Base-by-base conservation (phyloP, 176 grass and related monocot genomes). In the Avena eriantha region DNA sequence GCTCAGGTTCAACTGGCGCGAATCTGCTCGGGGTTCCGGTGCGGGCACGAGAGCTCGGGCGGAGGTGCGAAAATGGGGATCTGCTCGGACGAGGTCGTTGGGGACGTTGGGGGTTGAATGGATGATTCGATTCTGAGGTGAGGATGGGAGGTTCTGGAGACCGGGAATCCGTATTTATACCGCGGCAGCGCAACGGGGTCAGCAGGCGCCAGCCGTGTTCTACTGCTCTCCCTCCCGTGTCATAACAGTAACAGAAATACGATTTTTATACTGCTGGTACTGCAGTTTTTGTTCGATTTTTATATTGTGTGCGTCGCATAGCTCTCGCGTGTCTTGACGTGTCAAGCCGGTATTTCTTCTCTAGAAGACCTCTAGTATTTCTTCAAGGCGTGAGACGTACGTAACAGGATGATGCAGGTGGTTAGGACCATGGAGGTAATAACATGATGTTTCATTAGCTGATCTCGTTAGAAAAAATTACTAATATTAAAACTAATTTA, bases 11-110 rank as follows among this genome's bases (percentile, higher is more conserved):
- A 31, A 46, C 18, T 12, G 0, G 78, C 34, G 36, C 11, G 54
- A 73, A 86, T 46, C 57, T 14, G 21, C 54, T 16, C 43, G 43
- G 73, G 78, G 21, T 71, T 64, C 49, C 34, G 77, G 59, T 5
- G 79, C 10, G 74, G 21, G 60, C 13, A 55, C 60, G 61, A 22
- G 70, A 23, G 71, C 5, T 17, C 5, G 19, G 41, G 58, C 4
- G 18, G 54, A 53, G 21, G 45, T 47, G 14, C 45, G 31, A 19
- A 45, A 77, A 77, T 85, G 86, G 77, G 70, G 59, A 88, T 85
- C 81, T 45, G 71, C 36, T 18, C 48, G 1, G 43, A 1, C 5
- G 29, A 21, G 35, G 79, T 76, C 8, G 85, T 55, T 50, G 55
- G 80, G 39, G 85, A 15, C 16, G 5, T 19, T 19, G 2, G 2